These are phyloP conservation scores for Coniochaeta pulveracea DNA, from an alignment of 2,329 filamentous ascomycete species.

Conservation along the genomic window DNA sequence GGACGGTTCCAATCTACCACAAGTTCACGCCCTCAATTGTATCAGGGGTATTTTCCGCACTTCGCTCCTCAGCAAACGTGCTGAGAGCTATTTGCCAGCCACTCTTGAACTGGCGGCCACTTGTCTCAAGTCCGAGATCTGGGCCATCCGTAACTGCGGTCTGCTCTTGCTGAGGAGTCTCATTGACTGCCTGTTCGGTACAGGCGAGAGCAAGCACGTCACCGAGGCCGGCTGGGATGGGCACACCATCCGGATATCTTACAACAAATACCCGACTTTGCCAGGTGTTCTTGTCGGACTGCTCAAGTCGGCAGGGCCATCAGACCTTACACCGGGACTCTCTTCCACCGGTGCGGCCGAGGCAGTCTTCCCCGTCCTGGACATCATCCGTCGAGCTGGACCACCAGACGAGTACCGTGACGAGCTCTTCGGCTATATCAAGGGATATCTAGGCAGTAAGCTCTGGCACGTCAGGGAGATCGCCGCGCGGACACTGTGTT, in stretches of 20 bases:
- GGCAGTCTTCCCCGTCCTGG: conserved; percentile 72
- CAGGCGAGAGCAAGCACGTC: conserved; percentile 55
- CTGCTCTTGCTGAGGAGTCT: conserved; percentile 80
- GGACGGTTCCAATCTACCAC: conserved; percentile 60
- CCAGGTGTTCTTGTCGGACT: conserved; percentile 52
- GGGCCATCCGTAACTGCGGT: conserved; percentile 91
- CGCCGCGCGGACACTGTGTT: conserved; percentile 61
- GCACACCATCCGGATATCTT: conserved; percentile 53
- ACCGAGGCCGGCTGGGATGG: conserved; percentile 55
- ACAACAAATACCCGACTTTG: conserved; percentile 56
- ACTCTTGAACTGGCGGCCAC: conserved; percentile 70
- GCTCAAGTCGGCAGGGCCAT: conserved; percentile 39
- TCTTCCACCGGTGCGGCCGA: conserved; percentile 36
- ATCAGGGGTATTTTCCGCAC: conserved; percentile 86
- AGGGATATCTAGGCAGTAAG: conserved; percentile 52
- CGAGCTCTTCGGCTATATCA: conserved; percentile 46
- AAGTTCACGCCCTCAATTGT: conserved; percentile 92
- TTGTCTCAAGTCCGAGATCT: conserved; percentile 70
- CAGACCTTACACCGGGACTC: conserved; percentile 15
- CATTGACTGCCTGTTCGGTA: conserved; percentile 68
- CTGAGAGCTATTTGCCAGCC: conserved; percentile 62
- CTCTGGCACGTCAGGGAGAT: conserved; percentile 78
- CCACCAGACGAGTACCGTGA: conserved; percentile 46
- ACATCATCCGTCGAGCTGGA: conserved; percentile 63
- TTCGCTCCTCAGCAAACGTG: conserved; percentile 59